Percentiles rank a stretch among this genome's conserved stretches.
Conservation (phyloP, 2,329 filamentous ascomycete species). For the Fusarium paranaense region DNA sequence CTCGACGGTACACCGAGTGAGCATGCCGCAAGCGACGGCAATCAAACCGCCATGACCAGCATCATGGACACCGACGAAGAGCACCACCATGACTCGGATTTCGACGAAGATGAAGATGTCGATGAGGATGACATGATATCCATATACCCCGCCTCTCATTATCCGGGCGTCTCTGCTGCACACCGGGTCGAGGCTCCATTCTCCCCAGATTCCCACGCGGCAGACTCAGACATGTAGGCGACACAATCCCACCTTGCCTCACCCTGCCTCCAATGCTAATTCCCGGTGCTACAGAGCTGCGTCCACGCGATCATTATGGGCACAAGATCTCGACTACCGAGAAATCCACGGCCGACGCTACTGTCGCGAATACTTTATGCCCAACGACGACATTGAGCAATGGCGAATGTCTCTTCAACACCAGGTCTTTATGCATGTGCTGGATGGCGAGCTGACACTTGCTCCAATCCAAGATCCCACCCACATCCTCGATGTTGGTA, state of each 20-base stretch:
- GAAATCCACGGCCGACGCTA: slow-evolving; percentile 73
- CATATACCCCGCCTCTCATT: slow-evolving; percentile 56
- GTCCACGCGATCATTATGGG: slow-evolving; percentile 62
- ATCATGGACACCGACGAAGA: slow-evolving; percentile 51
- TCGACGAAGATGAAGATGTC: slow-evolving; percentile 43
- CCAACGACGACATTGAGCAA: slow-evolving; percentile 74
- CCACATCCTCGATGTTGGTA: slow-evolving; percentile 68
- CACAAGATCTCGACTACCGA: slow-evolving; percentile 65
- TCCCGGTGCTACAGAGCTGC: slow-evolving; percentile 47
- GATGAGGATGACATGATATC: slow-evolving; percentile 55
- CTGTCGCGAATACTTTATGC: slow-evolving; percentile 73
- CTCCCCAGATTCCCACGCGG: slow-evolving; percentile 42
- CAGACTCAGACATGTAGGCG: slow-evolving; percentile 55
- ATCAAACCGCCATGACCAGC: slow-evolving; percentile 53
- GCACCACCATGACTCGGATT: slow-evolving; percentile 37
- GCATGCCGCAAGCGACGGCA: slow-evolving; percentile 47
- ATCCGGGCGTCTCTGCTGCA: slow-evolving; percentile 51
- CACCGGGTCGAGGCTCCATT: slow-evolving; percentile 52
- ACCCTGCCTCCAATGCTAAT: neutral
- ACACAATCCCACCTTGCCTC: neutral
- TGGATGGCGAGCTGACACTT: slow-evolving; percentile 59
- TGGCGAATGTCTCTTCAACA: slow-evolving; percentile 71
- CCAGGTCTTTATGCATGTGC: slow-evolving; percentile 69
- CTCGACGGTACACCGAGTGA: slow-evolving; percentile 50
- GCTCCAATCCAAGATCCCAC: slow-evolving; percentile 54